Base-by-base conservation (phyloP, 2,329 filamentous ascomycete genomes). In the Diplodia seriata region DNA sequence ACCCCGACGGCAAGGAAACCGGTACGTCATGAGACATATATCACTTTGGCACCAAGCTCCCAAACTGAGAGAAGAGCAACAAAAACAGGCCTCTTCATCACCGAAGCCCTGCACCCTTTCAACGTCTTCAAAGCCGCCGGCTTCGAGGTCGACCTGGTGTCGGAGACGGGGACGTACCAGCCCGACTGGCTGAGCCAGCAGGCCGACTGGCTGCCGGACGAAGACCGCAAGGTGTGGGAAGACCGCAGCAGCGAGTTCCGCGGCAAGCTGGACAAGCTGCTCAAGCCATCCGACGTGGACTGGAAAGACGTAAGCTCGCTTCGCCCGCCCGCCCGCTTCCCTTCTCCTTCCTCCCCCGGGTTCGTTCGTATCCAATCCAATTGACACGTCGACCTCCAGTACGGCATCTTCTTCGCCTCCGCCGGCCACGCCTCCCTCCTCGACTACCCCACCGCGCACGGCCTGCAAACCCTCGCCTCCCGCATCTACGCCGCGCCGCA, bases 101-200 rank as follows among this genome's bases (percentile, higher is more conserved):
- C 73, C 63, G 83, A 85, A 71, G 83, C 82, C 18, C 76, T 84
- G 8, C 82, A 85, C 69, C 82, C 83, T 0, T 85, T 76, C 77
- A 80, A 83, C 20, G 81, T 83, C 26, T 76, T 85, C 68, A 70
- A 68, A 26, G 67, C 68, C n/a, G 81, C 81, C 4, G 83, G 81
- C 15, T 83, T 85, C 71, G 79, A 82, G 66, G 82, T 84, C 59
- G 82, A 84, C 69, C 75, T 84, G 33, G 77, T 78, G 23, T 83
- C 81, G 5, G 82, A 84, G 70, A 83, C 78, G 4, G 81, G 83
- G 47, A 76, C 68, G 2, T 84, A 81, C 72, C 77, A 73, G 0
- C 74, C 79, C 0, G 82, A 84, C 72, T 82, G 80, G 81, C 77
- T 84, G 23, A 81, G 78, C 12, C 75, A 78, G 56, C 78, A 81